A percentile compares a stretch with the other conserved stretches of the same genome.
phyloP scores from a whole-genome alignment of 2,329 filamentous ascomycete genomes.

The Aspergillus sp. region DNA sequence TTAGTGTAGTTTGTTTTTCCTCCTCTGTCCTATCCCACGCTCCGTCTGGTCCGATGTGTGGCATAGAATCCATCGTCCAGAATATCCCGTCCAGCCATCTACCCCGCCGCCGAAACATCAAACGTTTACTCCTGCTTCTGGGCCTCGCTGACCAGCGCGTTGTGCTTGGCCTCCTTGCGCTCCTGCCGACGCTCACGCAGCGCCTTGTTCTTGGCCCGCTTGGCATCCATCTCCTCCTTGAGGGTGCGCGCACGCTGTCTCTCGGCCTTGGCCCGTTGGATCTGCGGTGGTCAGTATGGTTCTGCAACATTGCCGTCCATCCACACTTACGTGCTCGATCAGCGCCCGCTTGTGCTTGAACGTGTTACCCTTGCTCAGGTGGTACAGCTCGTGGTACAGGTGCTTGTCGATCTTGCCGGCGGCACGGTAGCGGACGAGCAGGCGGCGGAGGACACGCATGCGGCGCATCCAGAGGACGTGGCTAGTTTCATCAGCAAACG shows the following conservation, averaged over 20 bases:
- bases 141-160: conserved; percentile 67
- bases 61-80: conserved; percentile 10
- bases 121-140: conserved; percentile 35
- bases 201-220: conserved; percentile 99
- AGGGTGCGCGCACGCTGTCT: conserved; percentile 89
- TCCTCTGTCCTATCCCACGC: conserved; percentile 10
- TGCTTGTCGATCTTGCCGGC: conserved; percentile 99
- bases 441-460: conserved; percentile 95
- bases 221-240: conserved; percentile 99
- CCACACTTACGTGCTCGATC: conserved; percentile 87
- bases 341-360: conserved; percentile 99
- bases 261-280: conserved; percentile 99
- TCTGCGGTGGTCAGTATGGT: conserved; percentile 47
- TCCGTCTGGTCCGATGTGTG: conserved; percentile 5
- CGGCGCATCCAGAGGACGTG: conserved; percentile 99
- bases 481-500: conserved; percentile 42
- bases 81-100: conserved; percentile 13
- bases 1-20: conserved; percentile 14
- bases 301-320: background rate
- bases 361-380: conserved; percentile 99
- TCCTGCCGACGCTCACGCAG: conserved; percentile 97
- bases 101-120: conserved; percentile 28
- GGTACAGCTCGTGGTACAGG: conserved; percentile 99
- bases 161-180: conserved; percentile 84
- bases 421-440: conserved; percentile 99